Base-by-base conservation (phyloP, 495 filamentous ascomycete genomes). In the Talaromyces borbonicus region DNA sequence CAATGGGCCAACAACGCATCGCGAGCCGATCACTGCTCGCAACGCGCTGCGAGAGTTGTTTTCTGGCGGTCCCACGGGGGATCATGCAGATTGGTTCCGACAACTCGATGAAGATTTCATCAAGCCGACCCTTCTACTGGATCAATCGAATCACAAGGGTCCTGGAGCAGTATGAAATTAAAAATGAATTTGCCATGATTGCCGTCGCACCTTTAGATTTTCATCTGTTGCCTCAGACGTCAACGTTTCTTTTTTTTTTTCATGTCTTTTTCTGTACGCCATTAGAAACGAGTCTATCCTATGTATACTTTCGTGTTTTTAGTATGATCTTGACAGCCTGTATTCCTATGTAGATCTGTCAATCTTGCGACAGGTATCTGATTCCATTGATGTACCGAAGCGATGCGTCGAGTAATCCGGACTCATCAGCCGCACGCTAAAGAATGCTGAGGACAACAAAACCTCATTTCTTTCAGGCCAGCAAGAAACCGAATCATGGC, bases 101-200 rank as follows among this genome's bases (percentile, higher is more conserved):
- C 90, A 95, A 62, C 65, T 98, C 43, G 92, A 98, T 61, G 92
- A 98, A 61, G 87, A 86, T 23, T 97, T 86, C 62, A 93, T 98
- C 61, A 98, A 98, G 71, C 92, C 92, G 8, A 87, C 78, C 53
- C 69, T 98, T 44, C 62, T 98, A 47, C 74, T 98, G 29, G 90
- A 97, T 68, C 80, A 81, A 52, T 72, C 68, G 40, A 69, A 70
- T 43, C 64, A 72, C 43, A 70, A 69, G 49, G 68, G 66, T 0
- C 64, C 66, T 4, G 68, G 66, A 8, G 65, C 65, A 18, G 68
- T 72, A 49, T 72, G 55, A 51, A 44, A 50, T 40, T 41, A 56
- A 56, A 39, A 50, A 50, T 53, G 18, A 33, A 37, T 49, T 31
- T 36, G 35, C 22, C n/a, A 38, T 20, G 35, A 38, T 38, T 38